phyloP scores from a whole-genome alignment of 306 rosid species.

The Alnus glutinosa region DNA sequence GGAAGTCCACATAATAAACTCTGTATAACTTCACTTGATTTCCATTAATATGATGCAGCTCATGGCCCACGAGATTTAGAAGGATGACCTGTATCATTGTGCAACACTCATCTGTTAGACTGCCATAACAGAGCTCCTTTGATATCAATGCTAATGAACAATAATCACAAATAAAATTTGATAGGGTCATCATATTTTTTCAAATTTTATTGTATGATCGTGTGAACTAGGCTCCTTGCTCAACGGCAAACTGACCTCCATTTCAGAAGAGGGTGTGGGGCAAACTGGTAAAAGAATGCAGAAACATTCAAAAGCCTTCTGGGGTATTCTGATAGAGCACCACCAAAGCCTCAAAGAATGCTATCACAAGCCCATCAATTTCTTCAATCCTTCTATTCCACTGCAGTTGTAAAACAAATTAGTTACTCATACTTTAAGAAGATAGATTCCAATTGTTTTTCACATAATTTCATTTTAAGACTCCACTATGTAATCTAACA shows the following conservation, averaged over 20 bases:
- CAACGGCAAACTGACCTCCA: slow-evolving; percentile 9
- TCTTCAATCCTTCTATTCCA: slow-evolving; percentile 53
- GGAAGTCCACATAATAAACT: not conserved
- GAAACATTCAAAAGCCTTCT: slow-evolving; percentile 14
- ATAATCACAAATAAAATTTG: not conserved
- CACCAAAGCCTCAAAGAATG: slow-evolving; percentile 11
- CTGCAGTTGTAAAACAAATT: slow-evolving; percentile 43
- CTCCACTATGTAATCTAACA: slow-evolving; percentile 8
- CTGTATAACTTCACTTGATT: not conserved
- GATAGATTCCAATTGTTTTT: not conserved
- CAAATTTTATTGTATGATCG: not conserved
- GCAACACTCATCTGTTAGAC: not conserved
- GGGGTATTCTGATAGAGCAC: slow-evolving; percentile 10
- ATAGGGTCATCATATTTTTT: not conserved
- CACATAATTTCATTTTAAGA: not conserved
- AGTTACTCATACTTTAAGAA: not conserved
- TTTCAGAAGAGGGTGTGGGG: not conserved
- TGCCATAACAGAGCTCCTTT: not conserved
- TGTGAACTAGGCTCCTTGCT: not conserved
- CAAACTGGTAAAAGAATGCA: slow-evolving; percentile 4
- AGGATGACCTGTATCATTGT: not conserved
- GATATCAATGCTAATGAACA: not conserved
- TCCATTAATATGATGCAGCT: not conserved
- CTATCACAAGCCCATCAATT: slow-evolving; percentile 41
- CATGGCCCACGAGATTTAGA: not conserved